phyloP scores from a whole-genome alignment of 2,329 filamentous ascomycete genomes.

The Fusarium musae region DNA sequence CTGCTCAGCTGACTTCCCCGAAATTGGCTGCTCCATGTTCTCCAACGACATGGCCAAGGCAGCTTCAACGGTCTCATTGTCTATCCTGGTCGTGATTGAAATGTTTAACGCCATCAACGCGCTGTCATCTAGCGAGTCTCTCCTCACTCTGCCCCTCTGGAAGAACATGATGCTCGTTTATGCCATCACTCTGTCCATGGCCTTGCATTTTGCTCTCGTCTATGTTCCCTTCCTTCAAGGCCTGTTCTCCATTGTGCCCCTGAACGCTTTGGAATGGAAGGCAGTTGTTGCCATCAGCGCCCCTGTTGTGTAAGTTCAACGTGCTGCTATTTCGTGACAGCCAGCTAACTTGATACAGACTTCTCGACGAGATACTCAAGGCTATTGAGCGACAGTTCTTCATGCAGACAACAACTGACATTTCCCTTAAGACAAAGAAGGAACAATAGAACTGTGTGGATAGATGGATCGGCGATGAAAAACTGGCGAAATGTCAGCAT shows the following conservation, averaged over 20 bases:
- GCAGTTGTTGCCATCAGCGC: slow-evolving; percentile 89
- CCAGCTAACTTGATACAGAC: slow-evolving; percentile 56
- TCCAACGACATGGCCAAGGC: slow-evolving; percentile 84
- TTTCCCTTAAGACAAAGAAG: slow-evolving; percentile 62
- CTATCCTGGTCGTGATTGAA: slow-evolving; percentile 94
- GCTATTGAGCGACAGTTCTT: slow-evolving; percentile 76
- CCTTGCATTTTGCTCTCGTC: slow-evolving; percentile 90
- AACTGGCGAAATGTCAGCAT: slow-evolving; percentile 41
- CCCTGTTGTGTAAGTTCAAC: slow-evolving; percentile 83
- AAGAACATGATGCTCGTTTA: slow-evolving; percentile 98
- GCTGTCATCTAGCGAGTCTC: slow-evolving; percentile 91
- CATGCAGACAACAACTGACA: slow-evolving; percentile 59
- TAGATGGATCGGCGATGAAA: slow-evolving; percentile 24
- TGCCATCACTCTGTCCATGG: slow-evolving; percentile 92
- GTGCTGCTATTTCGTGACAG: not conserved
- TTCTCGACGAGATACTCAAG: slow-evolving; percentile 89
- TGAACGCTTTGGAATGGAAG: slow-evolving; percentile 90
- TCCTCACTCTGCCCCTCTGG: slow-evolving; percentile 95
- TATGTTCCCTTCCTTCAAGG: slow-evolving; percentile 90
- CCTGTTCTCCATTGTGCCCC: slow-evolving; percentile 89
- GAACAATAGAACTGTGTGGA: slow-evolving; percentile 53
- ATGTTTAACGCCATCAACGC: slow-evolving; percentile 99
- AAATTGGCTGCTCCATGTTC: slow-evolving; percentile 95
- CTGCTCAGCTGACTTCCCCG: slow-evolving; percentile 85
- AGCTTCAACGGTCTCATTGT: slow-evolving; percentile 92